These are phyloP conservation scores for Yarrowia phangngaensis DNA, from an alignment of 805 yeast species.

Conservation along the genomic window DNA sequence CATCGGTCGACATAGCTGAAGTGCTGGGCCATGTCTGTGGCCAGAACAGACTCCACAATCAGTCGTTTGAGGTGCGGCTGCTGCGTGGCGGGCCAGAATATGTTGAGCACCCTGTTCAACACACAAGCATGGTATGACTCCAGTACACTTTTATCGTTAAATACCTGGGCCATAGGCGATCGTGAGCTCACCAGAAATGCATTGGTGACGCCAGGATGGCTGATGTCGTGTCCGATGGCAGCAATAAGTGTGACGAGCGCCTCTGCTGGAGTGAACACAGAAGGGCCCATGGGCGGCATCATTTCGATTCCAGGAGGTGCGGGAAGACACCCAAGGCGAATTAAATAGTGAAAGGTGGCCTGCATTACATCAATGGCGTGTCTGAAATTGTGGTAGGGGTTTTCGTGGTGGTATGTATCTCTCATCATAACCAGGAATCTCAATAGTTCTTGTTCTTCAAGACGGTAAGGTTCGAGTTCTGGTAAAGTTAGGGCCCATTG, in stretches of 20 bases:
- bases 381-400: slow-evolving; percentile 90
- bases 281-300: slow-evolving; percentile 3
- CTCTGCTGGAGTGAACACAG: slow-evolving; percentile 42
- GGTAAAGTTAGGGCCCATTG: slow-evolving; percentile 27
- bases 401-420: slow-evolving; percentile 75
- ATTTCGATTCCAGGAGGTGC: slow-evolving; percentile 27
- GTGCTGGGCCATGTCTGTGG: slow-evolving; percentile 94
- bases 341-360: slow-evolving; percentile 68
- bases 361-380: slow-evolving; percentile 96
- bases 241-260: slow-evolving; percentile 64
- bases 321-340: slow-evolving; percentile 36
- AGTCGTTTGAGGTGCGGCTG: slow-evolving; percentile 29
- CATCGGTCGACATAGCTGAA: slow-evolving; percentile 47
- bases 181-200: slow-evolving; percentile 55
- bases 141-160: slow-evolving; percentile 63
- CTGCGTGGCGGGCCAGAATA: slow-evolving; percentile 48
- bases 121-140: slow-evolving; percentile 78
- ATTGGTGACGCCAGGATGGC: slow-evolving; percentile 96
- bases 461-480: slow-evolving; percentile 28
- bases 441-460: slow-evolving; percentile 48
- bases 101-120: slow-evolving; percentile 50
- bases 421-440: slow-evolving; percentile 64
- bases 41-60: slow-evolving; percentile 50
- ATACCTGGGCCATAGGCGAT: slow-evolving; percentile 62
- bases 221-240: slow-evolving; percentile 91